Percentiles rank a stretch among this genome's conserved stretches.
Conservation (phyloP, 768 basidiomycete genomes). For the Russula ochroleuca region DNA sequence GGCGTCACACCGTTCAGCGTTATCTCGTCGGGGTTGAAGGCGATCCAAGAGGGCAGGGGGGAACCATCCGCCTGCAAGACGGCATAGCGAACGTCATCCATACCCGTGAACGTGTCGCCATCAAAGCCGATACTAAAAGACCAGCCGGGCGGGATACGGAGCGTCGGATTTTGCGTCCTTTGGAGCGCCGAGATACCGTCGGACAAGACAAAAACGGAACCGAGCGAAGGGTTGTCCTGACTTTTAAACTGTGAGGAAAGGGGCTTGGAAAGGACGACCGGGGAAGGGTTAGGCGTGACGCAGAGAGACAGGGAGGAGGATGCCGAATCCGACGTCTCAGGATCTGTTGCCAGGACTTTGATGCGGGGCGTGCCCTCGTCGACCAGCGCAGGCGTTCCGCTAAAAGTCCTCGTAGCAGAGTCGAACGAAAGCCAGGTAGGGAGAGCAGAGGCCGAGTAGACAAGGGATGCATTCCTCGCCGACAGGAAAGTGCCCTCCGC, state of each 20-base stretch:
- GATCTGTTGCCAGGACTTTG: conserved; percentile 58
- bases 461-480: conserved; percentile 40
- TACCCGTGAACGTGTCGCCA: conserved; percentile 52
- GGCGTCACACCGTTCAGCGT: conserved; percentile 83
- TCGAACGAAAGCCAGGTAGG: conserved; percentile 81
- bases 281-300: conserved; percentile 51
- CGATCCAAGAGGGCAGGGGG: conserved; percentile 68
- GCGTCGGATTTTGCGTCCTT: conserved; percentile 42
- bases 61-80: conserved; percentile 64
- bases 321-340: conserved; percentile 41
- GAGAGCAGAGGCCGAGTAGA: conserved; percentile 52
- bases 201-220: conserved; percentile 70
- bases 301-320: conserved; percentile 53
- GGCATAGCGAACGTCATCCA: conserved; percentile 54
- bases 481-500: conserved; percentile 61
- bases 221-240: conserved; percentile 57
- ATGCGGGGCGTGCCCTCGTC: conserved; percentile 65
- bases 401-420: conserved; percentile 51
- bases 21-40: conserved; percentile 58
- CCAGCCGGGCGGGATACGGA: conserved; percentile 79
- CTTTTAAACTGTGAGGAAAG: conserved; percentile 55
- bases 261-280: conserved; percentile 49
- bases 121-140: conserved; percentile 87
- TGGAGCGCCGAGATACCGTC: conserved; percentile 52
- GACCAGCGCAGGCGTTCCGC: conserved; percentile 57